Evolutionary conservation across 441 rosid genomes (phyloP), one percentile per base, ranked within the genome.

Genomic region (Capsella rubella): DNA sequence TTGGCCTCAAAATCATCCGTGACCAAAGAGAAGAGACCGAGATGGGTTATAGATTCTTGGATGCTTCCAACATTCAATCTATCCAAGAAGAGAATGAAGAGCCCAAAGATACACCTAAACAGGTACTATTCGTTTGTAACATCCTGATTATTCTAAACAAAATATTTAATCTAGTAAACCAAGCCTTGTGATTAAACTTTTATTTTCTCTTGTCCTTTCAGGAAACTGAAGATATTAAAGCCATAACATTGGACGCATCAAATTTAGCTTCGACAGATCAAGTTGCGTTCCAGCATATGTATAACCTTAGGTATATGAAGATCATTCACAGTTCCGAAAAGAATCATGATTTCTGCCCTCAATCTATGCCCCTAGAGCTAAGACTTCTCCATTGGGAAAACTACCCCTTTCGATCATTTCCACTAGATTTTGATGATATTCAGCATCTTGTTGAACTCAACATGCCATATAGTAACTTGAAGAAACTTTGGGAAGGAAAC

Each of bases 1-100:
- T 78, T 72, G 81, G 83, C 16, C 16, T 42, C 72, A 40, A 64
- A 1, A 67, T 83, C 62, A 77, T 81, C 18, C 29, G 7, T 3
- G 58, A 43, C 14, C 16, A 13, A 43, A 14, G 1, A 1, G 49
- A 45, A 5, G 49, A 45, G 18, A 45, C 6, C 14, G 47, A 14
- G 49, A 45, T 2, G 15, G 1, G 49, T 45, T 45, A 14, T 14
- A 45, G 49, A 45, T 14, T 45, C 16, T 2, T 45, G 49, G 16
- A 45, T 43, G 47, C 16, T 43, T 13, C 47, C 47, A 45, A 45
- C 49, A 14, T n/a, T 45, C 49, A 45, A 14, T 45, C 49, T 45
- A 7, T 45, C 8, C n/a, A 0, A 12, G 46, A 42, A 42, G 15
- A 42, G n/a, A 11, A 39, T 8, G 43, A 39, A 39, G 43, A 39